phyloP scores from a whole-genome alignment of 345 rosid genomes.

The Durio zibethinus region DNA sequence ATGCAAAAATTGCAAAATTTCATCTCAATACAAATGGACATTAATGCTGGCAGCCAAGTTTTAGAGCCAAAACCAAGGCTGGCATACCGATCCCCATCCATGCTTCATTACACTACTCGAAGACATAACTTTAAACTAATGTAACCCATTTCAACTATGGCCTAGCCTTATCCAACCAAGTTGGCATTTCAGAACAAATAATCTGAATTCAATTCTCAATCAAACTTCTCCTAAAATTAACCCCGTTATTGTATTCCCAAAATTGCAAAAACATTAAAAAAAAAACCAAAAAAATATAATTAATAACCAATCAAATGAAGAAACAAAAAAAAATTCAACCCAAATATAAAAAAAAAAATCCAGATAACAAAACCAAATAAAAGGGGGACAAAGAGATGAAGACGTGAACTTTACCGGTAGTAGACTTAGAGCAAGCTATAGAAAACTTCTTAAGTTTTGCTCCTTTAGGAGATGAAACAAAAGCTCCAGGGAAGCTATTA shows the following conservation, averaged over 20 bases:
- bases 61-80: not conserved
- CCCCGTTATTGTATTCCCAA: no score
- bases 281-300: no score
- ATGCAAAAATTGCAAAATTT: not conserved
- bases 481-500: conserved; percentile 30
- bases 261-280: no score
- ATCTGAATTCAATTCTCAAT: no score
- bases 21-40: not conserved
- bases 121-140: not conserved
- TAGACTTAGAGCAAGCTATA: conserved; percentile 48
- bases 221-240: no score
- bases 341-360: not conserved
- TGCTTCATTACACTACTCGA: not conserved
- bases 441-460: conserved; percentile 24
- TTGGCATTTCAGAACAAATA: no score
- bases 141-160: not conserved
- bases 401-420: conserved; percentile 16
- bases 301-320: no score
- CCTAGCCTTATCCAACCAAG: not conserved
- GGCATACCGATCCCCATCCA: not conserved
- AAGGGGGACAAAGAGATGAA: not conserved
- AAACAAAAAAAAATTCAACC: no score
- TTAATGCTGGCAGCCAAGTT: not conserved
- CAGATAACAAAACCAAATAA: not conserved
- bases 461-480: conserved; percentile 27